Base-by-base conservation (phyloP, 441 rosid species). In the Breynia disticha region DNA sequence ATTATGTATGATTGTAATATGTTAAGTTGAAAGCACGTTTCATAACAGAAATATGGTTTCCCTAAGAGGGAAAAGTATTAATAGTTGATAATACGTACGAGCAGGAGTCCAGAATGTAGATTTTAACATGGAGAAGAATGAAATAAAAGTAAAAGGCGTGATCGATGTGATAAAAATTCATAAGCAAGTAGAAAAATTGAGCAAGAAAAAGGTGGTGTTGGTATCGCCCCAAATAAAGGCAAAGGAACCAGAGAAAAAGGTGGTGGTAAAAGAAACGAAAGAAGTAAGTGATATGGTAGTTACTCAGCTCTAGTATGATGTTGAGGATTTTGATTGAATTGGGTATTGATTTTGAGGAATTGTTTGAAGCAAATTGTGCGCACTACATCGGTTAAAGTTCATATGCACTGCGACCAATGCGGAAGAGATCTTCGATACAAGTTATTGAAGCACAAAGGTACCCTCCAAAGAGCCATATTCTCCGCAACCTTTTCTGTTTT, bases 321-420 rank as follows among this genome's bases (percentile, higher is more conserved):
- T n/a, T 3, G 13, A 41, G 4, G 9, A 9, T 15, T 41, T 28
- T 28, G 15, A 41, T 41, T 41, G 10, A 3, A 41, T 15, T 41
- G 44, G n/a, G 17, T 3, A 19, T 43, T 32, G 16, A 46, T 54
- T n/a, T 64, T 15, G 41, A 21, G 12, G 0, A 22, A 22, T 45
- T 7, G 50, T 56, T 51, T 22, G 21, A 68, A 83, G 88, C 57
- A 66, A 56, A 69, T 57, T 37, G 42, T 73, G 20, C 76, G 70
- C 44, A 75, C 84, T 15, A 80, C 74, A 45, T 7, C 76, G 12
- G 22, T 83, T 45, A 85, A 83, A 63, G 81, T 81, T 62, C 74
- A 79, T 65, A 69, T 88, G 72, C 95, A 88, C 56, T 88, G 96
- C 43, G 68, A 68, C 38, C 71, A 81, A 69, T 88, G 96, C 46